Conservation (phyloP, 2,329 filamentous ascomycete genomes). For the Canariomyces notabilis region DNA sequence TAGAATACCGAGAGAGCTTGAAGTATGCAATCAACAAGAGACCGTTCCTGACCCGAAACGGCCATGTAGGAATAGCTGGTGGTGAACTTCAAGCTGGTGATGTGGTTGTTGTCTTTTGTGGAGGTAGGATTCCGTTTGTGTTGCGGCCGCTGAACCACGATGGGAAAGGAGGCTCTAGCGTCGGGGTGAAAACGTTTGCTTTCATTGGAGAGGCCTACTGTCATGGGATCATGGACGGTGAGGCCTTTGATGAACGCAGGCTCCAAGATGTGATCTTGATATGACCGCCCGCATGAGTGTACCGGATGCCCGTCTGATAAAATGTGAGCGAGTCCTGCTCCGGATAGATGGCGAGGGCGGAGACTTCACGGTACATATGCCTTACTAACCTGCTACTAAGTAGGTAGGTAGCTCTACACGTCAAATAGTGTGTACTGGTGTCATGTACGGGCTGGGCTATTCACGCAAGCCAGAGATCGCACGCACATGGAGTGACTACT, state of each 20-base stretch:
- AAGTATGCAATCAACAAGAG: not conserved
- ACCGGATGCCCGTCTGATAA: too few relatives aligned
- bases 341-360: too few relatives aligned
- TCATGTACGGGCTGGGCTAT: too few relatives aligned
- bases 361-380: too few relatives aligned
- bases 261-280: not conserved
- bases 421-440: too few relatives aligned
- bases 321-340: too few relatives aligned
- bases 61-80: not conserved
- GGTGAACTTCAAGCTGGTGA: not conserved
- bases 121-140: constrained; percentile 6
- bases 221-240: constrained; percentile 11
- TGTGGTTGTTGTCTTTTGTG: constrained; percentile 4
- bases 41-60: constrained; percentile 2
- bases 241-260: constrained; percentile 7
- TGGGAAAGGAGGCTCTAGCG: too few relatives aligned
- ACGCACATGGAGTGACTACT: too few relatives aligned
- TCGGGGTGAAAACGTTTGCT: not conserved
- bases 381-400: too few relatives aligned
- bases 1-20: constrained; percentile 1
- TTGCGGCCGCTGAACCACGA: not conserved
- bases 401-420: too few relatives aligned
- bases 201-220: constrained; percentile 16
- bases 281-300: too few relatives aligned
- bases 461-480: too few relatives aligned